Conservation (phyloP, 495 filamentous ascomycete genomes). For the Penicillium malachiteum region DNA sequence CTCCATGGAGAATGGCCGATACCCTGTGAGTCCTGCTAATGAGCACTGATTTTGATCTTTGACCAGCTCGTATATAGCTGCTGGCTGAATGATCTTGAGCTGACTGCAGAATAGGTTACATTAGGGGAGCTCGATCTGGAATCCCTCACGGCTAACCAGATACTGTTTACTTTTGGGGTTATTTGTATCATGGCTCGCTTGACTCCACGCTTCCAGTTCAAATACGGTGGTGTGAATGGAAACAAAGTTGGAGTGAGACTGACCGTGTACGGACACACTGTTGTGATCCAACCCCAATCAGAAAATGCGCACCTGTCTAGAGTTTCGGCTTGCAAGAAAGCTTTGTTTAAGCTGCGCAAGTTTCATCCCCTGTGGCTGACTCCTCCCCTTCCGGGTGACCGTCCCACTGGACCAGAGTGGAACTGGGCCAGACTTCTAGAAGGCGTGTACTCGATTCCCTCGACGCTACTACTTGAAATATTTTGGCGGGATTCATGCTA, state of each 20-base stretch:
- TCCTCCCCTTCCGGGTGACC: constrained; percentile 16
- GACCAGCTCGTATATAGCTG: neutral
- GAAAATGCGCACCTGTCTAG: constrained; percentile 16
- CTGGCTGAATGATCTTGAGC: neutral
- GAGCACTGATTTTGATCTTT: no score
- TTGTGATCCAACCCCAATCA: constrained; percentile 12
- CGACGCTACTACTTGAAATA: neutral
- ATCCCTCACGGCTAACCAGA: constrained; percentile 13
- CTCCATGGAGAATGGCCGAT: no score
- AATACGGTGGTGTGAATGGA: constrained; percentile 3
- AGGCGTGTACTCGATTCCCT: constrained; percentile 19
- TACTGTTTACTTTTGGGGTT: constrained; percentile 36
- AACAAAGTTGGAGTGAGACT: constrained; percentile 26
- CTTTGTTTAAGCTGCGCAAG: constrained; percentile 22
- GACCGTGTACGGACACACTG: constrained; percentile 34
- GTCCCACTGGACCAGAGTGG: constrained; percentile 18
- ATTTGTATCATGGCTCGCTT: constrained; percentile 24
- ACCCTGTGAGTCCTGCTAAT: no score
- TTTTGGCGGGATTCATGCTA: neutral
- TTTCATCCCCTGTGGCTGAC: constrained; percentile 26
- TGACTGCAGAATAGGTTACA: neutral
- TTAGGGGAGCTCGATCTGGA: constrained; percentile 7
- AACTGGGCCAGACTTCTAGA: constrained; percentile 30
- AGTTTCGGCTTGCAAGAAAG: constrained; percentile 27
- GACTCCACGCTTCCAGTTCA: constrained; percentile 28